Base-by-base conservation (phyloP, 1,139 yeast genomes). In the Candida buenavistaensis region DNA sequence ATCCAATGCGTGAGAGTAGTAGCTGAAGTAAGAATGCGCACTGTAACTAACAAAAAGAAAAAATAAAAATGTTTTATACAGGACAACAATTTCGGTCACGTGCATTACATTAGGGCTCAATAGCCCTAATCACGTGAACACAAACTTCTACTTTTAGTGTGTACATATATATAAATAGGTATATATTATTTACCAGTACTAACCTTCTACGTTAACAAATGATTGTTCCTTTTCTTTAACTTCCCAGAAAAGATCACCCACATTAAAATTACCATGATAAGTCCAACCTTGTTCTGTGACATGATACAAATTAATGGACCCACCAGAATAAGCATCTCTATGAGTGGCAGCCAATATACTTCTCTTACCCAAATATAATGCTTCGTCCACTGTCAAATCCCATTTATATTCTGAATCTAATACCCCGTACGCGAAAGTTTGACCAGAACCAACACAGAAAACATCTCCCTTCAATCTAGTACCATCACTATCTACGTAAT, bases 391-490 rank as follows among this genome's bases (percentile, higher is more conserved):
- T 1, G 85, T 57, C 47, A 90, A 65, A 53, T 90, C 97, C 95
- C 96, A 88, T 51, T 74, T 77, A 65, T 88, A 86, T 51, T 86
- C 89, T 23, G 95, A 78, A 60, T 92, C 99, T 47, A 92, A 73
- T 16, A 92, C 98, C 73, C 99, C 98, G 56, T 92, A 92, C n/a
- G 99, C 99, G 65, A 92, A 92, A 1, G 98, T 92, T 67, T 92
- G 98, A 64, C 99, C 99, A 1, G 97, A 90, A 31, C 99, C 99
- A 23, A 92, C 99, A 72, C 97, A 89, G 64, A 94, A 94, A 45
- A 89, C 54, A 55, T 92, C 96, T 39, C 98, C 98, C 61, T 88
- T 85, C 53, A 92, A 72, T 62, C 99, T 79, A 8, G 97, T 85
- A 38, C 99, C 99, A 55, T 92, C 99, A 26, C 96, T 85, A 64